Conservation (phyloP, 75 land plant species). For the Pinus tabuliformis region DNA sequence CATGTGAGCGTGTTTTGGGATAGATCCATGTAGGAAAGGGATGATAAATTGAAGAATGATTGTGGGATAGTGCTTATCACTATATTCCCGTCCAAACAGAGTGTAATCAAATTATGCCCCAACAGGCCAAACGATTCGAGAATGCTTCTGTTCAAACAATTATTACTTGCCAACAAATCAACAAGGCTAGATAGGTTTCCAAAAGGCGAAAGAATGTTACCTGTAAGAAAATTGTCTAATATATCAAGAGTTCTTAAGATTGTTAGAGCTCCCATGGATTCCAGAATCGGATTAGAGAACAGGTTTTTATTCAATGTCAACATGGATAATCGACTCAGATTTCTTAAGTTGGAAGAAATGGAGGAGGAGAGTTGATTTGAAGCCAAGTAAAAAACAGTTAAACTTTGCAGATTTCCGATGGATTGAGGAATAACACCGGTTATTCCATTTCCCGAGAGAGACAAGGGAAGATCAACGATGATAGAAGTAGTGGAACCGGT, state of each 20-base stretch:
- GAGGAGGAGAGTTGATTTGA: neutral
- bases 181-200: neutral
- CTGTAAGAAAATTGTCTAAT: conserved; percentile 19
- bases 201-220: conserved; percentile 12
- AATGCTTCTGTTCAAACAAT: neutral
- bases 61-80: conserved; percentile 29
- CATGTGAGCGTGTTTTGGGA: conserved; percentile 35
- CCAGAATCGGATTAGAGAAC: neutral
- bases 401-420: neutral
- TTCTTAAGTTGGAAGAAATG: neutral
- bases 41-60: conserved; percentile 19
- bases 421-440: neutral
- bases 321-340: neutral
- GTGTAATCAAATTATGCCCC: conserved; percentile 5
- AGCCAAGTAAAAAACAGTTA: neutral
- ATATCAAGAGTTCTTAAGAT: neutral
- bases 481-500: neutral
- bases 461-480: neutral
- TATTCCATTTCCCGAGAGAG: neutral
- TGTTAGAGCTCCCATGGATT: neutral
- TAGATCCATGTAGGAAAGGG: conserved; percentile 35
- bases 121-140: conserved; percentile 11
- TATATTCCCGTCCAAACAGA: conserved; percentile 28
- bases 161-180: neutral
- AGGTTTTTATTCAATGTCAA: neutral